Percentiles rank a stretch among this genome's conserved stretches.
Conservation (phyloP, 2,329 filamentous ascomycete species). For the Alternaria panax region DNA sequence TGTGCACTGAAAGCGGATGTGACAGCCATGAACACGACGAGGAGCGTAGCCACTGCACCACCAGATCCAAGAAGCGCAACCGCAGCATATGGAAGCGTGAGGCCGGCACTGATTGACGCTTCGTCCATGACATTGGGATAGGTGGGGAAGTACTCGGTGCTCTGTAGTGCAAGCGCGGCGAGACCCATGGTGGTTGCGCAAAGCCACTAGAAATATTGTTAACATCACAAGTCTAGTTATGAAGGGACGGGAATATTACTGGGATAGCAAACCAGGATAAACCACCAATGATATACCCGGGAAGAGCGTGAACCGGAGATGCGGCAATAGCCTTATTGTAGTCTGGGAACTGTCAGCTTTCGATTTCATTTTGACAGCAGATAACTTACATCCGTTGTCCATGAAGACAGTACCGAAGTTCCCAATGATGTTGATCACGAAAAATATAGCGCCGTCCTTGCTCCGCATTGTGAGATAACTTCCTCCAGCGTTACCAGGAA, state of each 20-base stretch:
- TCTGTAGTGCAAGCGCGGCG: conserved; percentile 53
- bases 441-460: conserved; percentile 83
- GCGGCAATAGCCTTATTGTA: conserved; percentile 95
- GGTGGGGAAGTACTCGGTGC: conserved; percentile 53
- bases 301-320: conserved; percentile 81
- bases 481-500: conserved; percentile 76
- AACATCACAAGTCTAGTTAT: background rate
- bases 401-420: conserved; percentile 86
- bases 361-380: background rate
- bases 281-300: conserved; percentile 63
- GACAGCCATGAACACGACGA: conserved; percentile 59
- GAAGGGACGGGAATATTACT: conserved; percentile 8
- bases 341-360: conserved; percentile 20
- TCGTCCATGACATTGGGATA: conserved; percentile 46
- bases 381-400: conserved; percentile 72
- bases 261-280: conserved; percentile 59
- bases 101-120: conserved; percentile 36
- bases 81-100: conserved; percentile 43
- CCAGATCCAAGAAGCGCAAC: conserved; percentile 42
- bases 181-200: conserved; percentile 58
- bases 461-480: conserved; percentile 90
- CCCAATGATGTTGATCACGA: conserved; percentile 86
- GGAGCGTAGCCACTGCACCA: conserved; percentile 40
- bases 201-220: conserved; percentile 41
- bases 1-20: conserved; percentile 56